A percentile compares a stretch with the other conserved stretches of the same genome.
Evolutionary conservation across 2,329 filamentous ascomycete genomes (phyloP).

Genomic region (Talaromyces sp.): DNA sequence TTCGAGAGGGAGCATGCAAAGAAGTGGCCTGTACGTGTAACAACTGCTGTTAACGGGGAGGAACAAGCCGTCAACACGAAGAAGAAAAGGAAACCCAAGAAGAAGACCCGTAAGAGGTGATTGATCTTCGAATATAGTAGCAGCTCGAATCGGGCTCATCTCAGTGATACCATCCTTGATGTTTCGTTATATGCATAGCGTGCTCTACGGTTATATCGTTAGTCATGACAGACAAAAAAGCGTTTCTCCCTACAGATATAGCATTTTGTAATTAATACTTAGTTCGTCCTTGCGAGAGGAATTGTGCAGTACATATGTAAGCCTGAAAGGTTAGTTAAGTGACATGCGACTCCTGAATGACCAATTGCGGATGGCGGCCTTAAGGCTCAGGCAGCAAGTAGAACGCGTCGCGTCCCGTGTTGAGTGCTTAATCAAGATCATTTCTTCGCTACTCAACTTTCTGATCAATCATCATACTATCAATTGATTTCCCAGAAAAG

Average conservation of each 20-base stretch:
- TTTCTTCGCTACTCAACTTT: not conserved
- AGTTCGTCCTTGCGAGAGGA: not conserved
- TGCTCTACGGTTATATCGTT: not conserved
- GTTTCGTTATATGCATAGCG: slow-evolving; percentile 10
- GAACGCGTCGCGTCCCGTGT: slow-evolving; percentile 10
- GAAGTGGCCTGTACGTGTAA: slow-evolving; percentile 50
- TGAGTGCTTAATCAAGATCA: not conserved
- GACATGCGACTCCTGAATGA: no score
- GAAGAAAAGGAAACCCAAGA: slow-evolving; percentile 42
- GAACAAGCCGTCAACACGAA: slow-evolving; percentile 31
- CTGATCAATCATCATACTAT: not conserved
- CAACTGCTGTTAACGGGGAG: slow-evolving; percentile 26
- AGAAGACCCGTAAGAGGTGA: slow-evolving; percentile 42
- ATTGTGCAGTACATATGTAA: no score
- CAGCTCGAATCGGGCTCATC: not conserved
- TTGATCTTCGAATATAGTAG: not conserved
- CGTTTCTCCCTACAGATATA: not conserved
- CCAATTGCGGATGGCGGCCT: not conserved
- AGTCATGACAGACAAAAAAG: not conserved
- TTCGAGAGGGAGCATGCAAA: slow-evolving; percentile 78
- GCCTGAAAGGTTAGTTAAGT: no score
- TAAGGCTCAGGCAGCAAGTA: not conserved
- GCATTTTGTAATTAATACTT: not conserved
- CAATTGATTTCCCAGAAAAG: not conserved
- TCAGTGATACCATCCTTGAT: slow-evolving; percentile 10